Evolutionary conservation across 208 protist genomes (phyloP), one percentile per base, ranked within the genome.

Genomic region (Borovskyia barvae): DNA sequence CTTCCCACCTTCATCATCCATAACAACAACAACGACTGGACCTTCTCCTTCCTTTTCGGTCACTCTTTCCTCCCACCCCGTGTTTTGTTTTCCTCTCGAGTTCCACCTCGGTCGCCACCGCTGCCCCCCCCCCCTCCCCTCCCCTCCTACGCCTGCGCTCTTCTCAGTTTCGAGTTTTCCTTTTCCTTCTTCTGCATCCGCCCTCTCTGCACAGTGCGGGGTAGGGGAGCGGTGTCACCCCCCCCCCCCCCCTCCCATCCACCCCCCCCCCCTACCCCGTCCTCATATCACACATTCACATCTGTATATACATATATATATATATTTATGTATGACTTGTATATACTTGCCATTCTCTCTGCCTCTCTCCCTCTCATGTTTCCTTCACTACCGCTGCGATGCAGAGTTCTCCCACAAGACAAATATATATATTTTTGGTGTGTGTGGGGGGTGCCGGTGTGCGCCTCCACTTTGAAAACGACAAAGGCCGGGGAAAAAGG

Each of bases 131-230:
- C 3, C 32, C 17, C 1, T 40, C 5, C n/a, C 32, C 30, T 53
- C 17, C 24, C 17, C 30, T 2, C 30, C 26, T 5, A 48, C 19
- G 4, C 15, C 40, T 25, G 24, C 25, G 28, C 5, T 22, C 45
- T 12, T 51, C 45, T 30, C 5, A 8, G 49, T 49, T 30, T 59
- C 17, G 5, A 51, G 17, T 40, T 53, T 63, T 63, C 53, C 15
- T 22, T 37, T 43, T 43, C 19, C 41, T 48, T 48, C 19, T 40
- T 2, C 35, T 36, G 9, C 42, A 51, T 3, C 33, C 22, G 2
- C 50, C 42, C 15, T 9, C 1, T 25, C 9, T 40, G 15, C n/a
- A n/a, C n/a, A n/a, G n/a, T n/a, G n/a, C n/a, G n/a, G n/a, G n/a
- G n/a, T n/a, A n/a, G n/a, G n/a, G n/a, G n/a, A n/a, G n/a, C n/a